A percentile compares a stretch with the other conserved stretches of the same genome.
Evolutionary conservation across 169 alveolate species (phyloP).

Genomic region (Perkinsus olseni): DNA sequence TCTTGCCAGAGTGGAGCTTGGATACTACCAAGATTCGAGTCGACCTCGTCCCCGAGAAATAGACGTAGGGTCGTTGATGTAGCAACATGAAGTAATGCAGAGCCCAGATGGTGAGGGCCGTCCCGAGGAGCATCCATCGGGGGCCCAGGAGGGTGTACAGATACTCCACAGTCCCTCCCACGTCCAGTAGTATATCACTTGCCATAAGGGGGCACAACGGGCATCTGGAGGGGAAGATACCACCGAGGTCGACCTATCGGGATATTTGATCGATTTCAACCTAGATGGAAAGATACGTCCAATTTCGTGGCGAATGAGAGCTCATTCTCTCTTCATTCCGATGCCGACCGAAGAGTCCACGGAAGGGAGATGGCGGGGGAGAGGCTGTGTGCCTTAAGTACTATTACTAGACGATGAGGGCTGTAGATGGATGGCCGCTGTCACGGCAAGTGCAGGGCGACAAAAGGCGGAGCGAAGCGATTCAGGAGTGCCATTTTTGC

Average conservation of each 20-base stretch:
- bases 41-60: background rate
- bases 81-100: background rate
- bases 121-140: background rate
- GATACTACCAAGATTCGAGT: background rate
- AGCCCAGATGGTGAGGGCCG: background rate
- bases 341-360: too few relatives aligned
- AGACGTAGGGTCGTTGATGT: background rate
- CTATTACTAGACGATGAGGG: too few relatives aligned
- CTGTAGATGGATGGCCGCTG: too few relatives aligned
- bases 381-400: too few relatives aligned
- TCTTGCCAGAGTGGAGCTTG: background rate
- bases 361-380: too few relatives aligned
- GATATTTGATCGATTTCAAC: background rate
- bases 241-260: background rate
- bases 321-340: background rate
- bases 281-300: too few relatives aligned
- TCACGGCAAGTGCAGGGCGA: background rate
- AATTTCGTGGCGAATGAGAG: too few relatives aligned
- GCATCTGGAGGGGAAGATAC: background rate
- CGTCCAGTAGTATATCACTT: background rate
- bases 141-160: background rate
- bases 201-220: background rate
- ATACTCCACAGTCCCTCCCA: background rate
- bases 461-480: background rate
- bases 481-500: background rate